A percentile compares a stretch with the other conserved stretches of the same genome.
These are phyloP conservation scores for Microdochium bolleyi DNA, from an alignment of 2,329 filamentous ascomycete genomes.

Conservation along the genomic window DNA sequence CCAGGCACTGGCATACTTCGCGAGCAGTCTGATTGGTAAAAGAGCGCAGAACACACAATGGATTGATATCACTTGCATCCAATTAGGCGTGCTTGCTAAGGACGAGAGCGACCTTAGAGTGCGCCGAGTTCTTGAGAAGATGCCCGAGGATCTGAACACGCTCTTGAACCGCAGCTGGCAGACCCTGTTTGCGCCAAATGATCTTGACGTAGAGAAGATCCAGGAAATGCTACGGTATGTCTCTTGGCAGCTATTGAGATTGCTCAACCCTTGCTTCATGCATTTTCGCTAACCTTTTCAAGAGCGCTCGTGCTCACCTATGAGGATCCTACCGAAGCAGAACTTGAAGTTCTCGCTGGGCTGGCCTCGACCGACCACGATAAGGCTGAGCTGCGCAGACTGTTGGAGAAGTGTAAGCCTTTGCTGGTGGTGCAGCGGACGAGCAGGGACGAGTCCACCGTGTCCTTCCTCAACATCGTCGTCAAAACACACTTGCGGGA, in stretches of 20 bases:
- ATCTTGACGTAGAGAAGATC: conserved; percentile 27
- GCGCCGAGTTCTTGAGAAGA: conserved; percentile 26
- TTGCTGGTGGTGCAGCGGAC: conserved; percentile 16
- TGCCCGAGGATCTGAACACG: conserved; percentile 27
- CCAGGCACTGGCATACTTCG: conserved; percentile 31
- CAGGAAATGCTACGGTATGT: conserved; percentile 27
- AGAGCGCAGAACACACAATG: conserved; percentile 33
- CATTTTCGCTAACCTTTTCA: too few species aligned
- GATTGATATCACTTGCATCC: conserved; percentile 33
- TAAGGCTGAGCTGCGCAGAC: conserved; percentile 20
- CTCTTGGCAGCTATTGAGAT: too few species aligned
- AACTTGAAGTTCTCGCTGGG: conserved; percentile 27
- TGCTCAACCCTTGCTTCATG: too few species aligned
- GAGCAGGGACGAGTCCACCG: conserved; percentile 9
- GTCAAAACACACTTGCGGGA: conserved; percentile 30
- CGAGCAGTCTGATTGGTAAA: conserved; percentile 30
- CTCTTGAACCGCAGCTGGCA: conserved; percentile 29
- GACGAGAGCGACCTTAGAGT: conserved; percentile 28
- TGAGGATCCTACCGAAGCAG: conserved; percentile 28
- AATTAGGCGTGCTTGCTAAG: conserved; percentile 28
- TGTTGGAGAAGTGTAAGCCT: conserved; percentile 30
- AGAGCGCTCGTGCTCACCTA: conserved; percentile 28
- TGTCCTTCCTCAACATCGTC: conserved; percentile 23
- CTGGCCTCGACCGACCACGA: conserved; percentile 20
- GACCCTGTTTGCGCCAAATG: conserved; percentile 12